Evolutionary conservation across 2,329 filamentous ascomycete species (phyloP).

Genomic region (Aspergillus unguis): DNA sequence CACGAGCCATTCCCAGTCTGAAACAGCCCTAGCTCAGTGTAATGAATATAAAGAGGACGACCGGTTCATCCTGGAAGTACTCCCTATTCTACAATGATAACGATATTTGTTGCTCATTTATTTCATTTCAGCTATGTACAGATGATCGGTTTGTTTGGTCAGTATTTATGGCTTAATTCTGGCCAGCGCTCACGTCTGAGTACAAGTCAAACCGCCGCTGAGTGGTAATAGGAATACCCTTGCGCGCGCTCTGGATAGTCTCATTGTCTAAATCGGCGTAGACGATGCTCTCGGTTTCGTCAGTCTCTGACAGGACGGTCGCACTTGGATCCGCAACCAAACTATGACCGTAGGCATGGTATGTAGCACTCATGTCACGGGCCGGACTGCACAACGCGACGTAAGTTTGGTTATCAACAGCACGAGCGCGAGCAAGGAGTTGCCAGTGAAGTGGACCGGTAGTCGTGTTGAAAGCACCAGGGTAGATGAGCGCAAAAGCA

Average conservation of each 20-base stretch:
- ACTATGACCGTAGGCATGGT: slow-evolving; percentile 90
- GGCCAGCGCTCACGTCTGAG: slow-evolving; percentile 71
- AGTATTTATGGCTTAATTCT: slow-evolving; percentile 7
- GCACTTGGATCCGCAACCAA: slow-evolving; percentile 86
- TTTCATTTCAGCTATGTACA: background rate
- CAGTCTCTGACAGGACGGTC: slow-evolving; percentile 72
- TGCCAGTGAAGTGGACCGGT: slow-evolving; percentile 92
- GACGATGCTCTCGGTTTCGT: slow-evolving; percentile 72
- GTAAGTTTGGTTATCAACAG: slow-evolving; percentile 91
- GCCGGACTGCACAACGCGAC: slow-evolving; percentile 91
- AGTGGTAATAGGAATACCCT: slow-evolving; percentile 75
- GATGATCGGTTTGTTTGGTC: no score
- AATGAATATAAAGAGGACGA: background rate
- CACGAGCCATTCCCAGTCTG: background rate
- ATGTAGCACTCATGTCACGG: slow-evolving; percentile 69
- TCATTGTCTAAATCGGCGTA: slow-evolving; percentile 67
- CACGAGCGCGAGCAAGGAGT: slow-evolving; percentile 74
- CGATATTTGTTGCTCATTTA: background rate
- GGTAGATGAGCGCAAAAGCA: slow-evolving; percentile 86
- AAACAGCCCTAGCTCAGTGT: background rate
- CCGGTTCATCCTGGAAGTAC: no score
- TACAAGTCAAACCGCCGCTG: slow-evolving; percentile 96
- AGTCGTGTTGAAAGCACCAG: slow-evolving; percentile 94
- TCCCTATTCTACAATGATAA: no score
- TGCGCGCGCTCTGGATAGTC: slow-evolving; percentile 70